These are phyloP conservation scores for Chenopodium quinoa DNA, from an alignment of 148 eudicot species.

Conservation along the genomic window DNA sequence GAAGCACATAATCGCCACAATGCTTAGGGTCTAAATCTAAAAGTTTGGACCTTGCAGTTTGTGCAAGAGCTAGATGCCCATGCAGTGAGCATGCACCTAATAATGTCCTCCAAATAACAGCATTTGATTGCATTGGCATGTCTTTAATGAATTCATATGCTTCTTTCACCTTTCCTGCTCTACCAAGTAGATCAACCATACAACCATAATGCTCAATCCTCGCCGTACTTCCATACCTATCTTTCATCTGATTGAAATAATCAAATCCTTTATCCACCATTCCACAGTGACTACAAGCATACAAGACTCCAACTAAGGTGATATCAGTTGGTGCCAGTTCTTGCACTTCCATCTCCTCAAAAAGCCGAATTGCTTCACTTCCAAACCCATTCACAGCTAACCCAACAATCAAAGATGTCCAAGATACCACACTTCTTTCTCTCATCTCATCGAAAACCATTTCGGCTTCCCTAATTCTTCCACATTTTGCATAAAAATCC, in stretches of 20 bases:
- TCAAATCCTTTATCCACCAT: slow-evolving; percentile 64
- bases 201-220: slow-evolving; percentile 77
- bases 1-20: slow-evolving; percentile 74
- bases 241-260: slow-evolving; percentile 54
- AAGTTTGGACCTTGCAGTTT: slow-evolving; percentile 51
- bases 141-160: slow-evolving; percentile 56
- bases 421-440: slow-evolving; percentile 58
- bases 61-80: slow-evolving; percentile 47
- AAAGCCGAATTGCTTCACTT: slow-evolving; percentile 50
- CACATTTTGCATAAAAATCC: slow-evolving; percentile 70
- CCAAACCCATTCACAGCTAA: slow-evolving; percentile 67
- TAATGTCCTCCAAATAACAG: slow-evolving; percentile 75
- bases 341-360: slow-evolving; percentile 46
- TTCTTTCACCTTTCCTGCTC: slow-evolving; percentile 59
- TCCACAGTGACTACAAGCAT: slow-evolving; percentile 85
- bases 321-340: slow-evolving; percentile 55
- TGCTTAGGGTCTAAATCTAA: slow-evolving; percentile 66
- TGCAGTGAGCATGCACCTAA: slow-evolving; percentile 65
- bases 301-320: slow-evolving; percentile 70
- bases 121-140: slow-evolving; percentile 66
- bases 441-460: slow-evolving; percentile 47
- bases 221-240: slow-evolving; percentile 45
- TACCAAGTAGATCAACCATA: slow-evolving; percentile 67
- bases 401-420: slow-evolving; percentile 71
- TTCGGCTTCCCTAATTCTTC: slow-evolving; percentile 51